phyloP scores from a whole-genome alignment of 371 early-diverging fungal genomes.

The Rozella allomycis region DNA sequence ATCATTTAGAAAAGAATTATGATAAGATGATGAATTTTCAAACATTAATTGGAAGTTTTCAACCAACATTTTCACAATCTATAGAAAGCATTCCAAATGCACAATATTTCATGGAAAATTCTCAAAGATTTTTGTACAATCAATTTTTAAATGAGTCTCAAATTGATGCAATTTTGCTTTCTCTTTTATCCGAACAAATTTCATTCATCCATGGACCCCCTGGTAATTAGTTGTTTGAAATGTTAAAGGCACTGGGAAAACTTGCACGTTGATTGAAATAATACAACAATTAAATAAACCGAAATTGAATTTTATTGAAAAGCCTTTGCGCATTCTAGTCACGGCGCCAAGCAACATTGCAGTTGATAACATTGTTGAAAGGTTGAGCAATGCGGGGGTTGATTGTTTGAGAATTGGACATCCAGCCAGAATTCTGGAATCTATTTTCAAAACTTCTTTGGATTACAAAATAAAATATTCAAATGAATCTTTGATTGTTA shows the following conservation, averaged over 20 bases:
- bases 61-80: no score
- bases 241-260: conserved; percentile 65
- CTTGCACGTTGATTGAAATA: conserved; percentile 69
- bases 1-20: no score
- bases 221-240: conserved; percentile 13
- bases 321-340: conserved; percentile 50
- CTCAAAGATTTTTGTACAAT: no score
- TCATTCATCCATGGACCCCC: conserved; percentile 73
- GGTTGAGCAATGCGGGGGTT: conserved; percentile 32
- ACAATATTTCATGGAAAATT: no score
- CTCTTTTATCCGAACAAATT: conserved; percentile 37
- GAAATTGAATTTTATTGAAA: no score
- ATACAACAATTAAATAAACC: conserved; percentile 48
- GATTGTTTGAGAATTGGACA: conserved; percentile 67
- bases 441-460: conserved; percentile 42
- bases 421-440: conserved; percentile 51
- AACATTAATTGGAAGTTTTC: no score
- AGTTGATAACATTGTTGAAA: conserved; percentile 67
- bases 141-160: conserved; percentile 49
- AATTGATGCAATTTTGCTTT: conserved; percentile 41
- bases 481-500: conserved; percentile 16
- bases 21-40: no score
- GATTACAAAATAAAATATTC: conserved; percentile 16
- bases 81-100: no score
- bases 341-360: conserved; percentile 86